A percentile compares a stretch with the other conserved stretches of the same genome.
phyloP scores from a whole-genome alignment of 2,329 filamentous ascomycete genomes.

The Cercospora nicotianae region DNA sequence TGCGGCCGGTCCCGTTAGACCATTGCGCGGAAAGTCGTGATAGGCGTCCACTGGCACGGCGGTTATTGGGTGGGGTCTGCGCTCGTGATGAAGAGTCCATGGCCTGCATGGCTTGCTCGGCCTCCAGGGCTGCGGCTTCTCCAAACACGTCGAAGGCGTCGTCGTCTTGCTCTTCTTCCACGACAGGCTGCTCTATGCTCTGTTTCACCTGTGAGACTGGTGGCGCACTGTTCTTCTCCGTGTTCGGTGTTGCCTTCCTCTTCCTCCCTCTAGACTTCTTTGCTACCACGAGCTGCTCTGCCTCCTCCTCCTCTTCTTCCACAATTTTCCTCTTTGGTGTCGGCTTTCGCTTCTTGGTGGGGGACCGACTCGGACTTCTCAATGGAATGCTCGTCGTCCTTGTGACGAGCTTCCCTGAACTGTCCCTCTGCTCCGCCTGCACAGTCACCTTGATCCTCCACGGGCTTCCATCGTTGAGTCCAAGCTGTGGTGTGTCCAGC shows the following conservation, averaged over 20 bases:
- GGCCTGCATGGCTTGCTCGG: slow-evolving; percentile 13
- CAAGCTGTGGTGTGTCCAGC: slow-evolving; percentile 43
- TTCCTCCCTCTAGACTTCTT: slow-evolving; percentile 25
- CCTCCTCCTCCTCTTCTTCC: slow-evolving; percentile 4
- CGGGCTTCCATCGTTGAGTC: slow-evolving; percentile 42
- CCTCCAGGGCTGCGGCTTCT: slow-evolving; percentile 3
- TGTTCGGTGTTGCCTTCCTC: slow-evolving; percentile 35
- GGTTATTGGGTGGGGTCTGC: slow-evolving; percentile 13
- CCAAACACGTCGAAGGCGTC: neutral
- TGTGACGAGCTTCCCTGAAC: slow-evolving; percentile 24
- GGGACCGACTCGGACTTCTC: slow-evolving; percentile 36
- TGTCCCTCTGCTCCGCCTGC: slow-evolving; percentile 46
- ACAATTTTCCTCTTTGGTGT: slow-evolving; percentile 36
- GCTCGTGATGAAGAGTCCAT: slow-evolving; percentile 10
- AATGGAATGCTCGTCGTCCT: slow-evolving; percentile 45
- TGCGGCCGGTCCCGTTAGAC: slow-evolving; percentile 23
- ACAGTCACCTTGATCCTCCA: slow-evolving; percentile 55
- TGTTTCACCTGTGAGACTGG: slow-evolving; percentile 1
- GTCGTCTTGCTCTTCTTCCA: neutral
- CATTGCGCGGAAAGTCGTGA: slow-evolving; percentile 19
- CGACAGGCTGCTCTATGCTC: slow-evolving; percentile 6
- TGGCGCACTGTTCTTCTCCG: slow-evolving; percentile 15
- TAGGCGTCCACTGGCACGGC: slow-evolving; percentile 23
- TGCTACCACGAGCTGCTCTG: neutral
- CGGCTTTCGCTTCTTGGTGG: slow-evolving; percentile 24